Evolutionary conservation across 805 yeast species (phyloP), one percentile per base, ranked within the genome.

Genomic region (Kluyveromyces nonfermentans): DNA sequence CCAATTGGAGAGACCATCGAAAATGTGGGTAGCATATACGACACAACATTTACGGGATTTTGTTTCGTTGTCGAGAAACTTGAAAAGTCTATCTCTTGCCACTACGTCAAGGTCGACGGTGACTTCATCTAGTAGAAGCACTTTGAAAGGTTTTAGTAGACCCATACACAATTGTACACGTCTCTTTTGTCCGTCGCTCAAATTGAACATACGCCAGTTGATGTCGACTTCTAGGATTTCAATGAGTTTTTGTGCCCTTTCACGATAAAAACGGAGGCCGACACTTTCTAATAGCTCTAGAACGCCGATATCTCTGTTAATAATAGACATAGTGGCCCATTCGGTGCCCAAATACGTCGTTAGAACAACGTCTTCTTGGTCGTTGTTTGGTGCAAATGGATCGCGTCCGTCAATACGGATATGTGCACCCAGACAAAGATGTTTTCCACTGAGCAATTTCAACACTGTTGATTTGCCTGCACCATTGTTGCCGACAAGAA

Each of bases 81-180:
- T 68, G 49, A 93, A 67, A 40, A 93, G 67, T 43, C 86, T 72
- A 30, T 80, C 77, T 53, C 98, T 73, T 2, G 89, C 97, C 40
- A 93, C 71, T 6, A 93, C 98, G 59, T 93, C 98, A 52, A 93
- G 71, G 62, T 93, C 98, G 21, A 93, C 96, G 0, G 98, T 93
- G 33, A 93, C 97, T 62, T 93, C 98, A 61, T 93, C 98, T 39
- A 93, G 69, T n/a, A 93, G 67, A 28, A 93, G 67, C 17, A 88
- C 71, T 48, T 77, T 78, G 95, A 97, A 93, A 5, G 97, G 97
- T 54, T 82, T 80, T 48, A 90, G 66, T 39, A 93, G 70, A 0
- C 97, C 97, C 96, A 93, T 88, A 30, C 82, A 85, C 46, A 93
- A 68, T 59, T 93, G 98, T 1, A 93, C 97, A 47, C 98, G 71